Base-by-base conservation (phyloP, 495 filamentous ascomycete genomes). In the Viridothelium virens region DNA sequence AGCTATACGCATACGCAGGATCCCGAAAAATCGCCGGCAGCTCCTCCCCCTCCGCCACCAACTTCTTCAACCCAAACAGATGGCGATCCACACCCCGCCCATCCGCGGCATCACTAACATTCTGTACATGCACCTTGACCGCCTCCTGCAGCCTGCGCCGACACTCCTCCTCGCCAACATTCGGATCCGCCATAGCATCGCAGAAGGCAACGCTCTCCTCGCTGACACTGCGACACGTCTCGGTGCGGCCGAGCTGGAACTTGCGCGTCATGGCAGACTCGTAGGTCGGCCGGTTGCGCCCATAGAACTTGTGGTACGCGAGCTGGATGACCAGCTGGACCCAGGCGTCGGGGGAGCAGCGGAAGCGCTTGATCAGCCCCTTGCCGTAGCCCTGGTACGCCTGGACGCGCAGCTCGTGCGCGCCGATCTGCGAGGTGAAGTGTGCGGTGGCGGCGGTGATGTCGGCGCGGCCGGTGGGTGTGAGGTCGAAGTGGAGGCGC, bases 261-360 rank as follows among this genome's bases (percentile, higher is more conserved):
- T 91, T 90, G 59, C 95, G 87, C 18, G 91, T 96, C 16, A 93
- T 86, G 41, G 95, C 93, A 12, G 92, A 96, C 80, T 99, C 95
- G 83, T 99, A 99, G 1, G 95, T 99, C 1, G 95, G 95, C 1
- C 94, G 85, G 84, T 91, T 96, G 83, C 91, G 89, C 82, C 93
- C 93, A 81, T 96, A 96, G 90, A 97, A 96, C 81, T 97, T 99
- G 82, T 86, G 86, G 84, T 99, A 99, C 63, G 95, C 95, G 18
- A 99, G 86, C 78, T 99, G 95, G 79, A 99, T 97, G 78, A 96
- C 80, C 91, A 97, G 94, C 80, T 99, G 95, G 63, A 96, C 90
- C 78, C 94, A 99, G 31, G 94, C 95, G 71, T 99, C 95, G 39
- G 95, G 95, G 64, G 90, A 95, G 87, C 89, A 96, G 80, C 91